Evolutionary conservation across 805 yeast species (phyloP).

Genomic region (Pichia paraexigua): DNA sequence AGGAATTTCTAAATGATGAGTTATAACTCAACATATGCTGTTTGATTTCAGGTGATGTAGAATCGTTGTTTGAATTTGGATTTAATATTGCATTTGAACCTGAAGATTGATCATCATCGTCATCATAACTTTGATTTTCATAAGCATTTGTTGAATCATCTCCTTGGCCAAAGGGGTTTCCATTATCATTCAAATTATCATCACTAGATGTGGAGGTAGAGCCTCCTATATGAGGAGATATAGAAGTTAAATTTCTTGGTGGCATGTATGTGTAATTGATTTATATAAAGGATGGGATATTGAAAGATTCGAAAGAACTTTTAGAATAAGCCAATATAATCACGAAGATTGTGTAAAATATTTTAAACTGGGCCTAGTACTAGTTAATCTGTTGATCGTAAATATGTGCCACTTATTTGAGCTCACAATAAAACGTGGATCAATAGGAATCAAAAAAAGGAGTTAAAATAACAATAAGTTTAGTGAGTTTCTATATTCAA

Average conservation of each 20-base stretch:
- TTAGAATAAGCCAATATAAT: too few relatives aligned
- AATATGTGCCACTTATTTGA: not conserved
- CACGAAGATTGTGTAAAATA: too few relatives aligned
- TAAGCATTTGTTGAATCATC: conserved; percentile 13
- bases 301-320: not conserved
- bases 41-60: conserved; percentile 16
- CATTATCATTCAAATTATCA: conserved; percentile 8
- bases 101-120: conserved; percentile 1
- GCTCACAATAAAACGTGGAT: not conserved
- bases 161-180: conserved; percentile 23
- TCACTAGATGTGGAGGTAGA: conserved; percentile 21
- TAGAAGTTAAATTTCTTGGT: conserved; percentile 28
- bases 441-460: not conserved
- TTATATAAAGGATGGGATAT: not conserved
- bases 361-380: too few relatives aligned
- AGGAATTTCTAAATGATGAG: conserved; percentile 21
- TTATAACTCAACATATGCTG: conserved; percentile 18
- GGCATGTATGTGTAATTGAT: conserved; percentile 16
- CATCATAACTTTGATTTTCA: conserved; percentile 23
- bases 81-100: conserved; percentile 1
- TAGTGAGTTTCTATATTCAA: not conserved
- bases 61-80: conserved; percentile 16
- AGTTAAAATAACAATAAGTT: not conserved
- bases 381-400: too few relatives aligned
- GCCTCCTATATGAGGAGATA: conserved; percentile 25